Evolutionary conservation across 106 monocot species (phyloP), one percentile per base, ranked within the genome.

Genomic region (Acanthochlamys bracteata): DNA sequence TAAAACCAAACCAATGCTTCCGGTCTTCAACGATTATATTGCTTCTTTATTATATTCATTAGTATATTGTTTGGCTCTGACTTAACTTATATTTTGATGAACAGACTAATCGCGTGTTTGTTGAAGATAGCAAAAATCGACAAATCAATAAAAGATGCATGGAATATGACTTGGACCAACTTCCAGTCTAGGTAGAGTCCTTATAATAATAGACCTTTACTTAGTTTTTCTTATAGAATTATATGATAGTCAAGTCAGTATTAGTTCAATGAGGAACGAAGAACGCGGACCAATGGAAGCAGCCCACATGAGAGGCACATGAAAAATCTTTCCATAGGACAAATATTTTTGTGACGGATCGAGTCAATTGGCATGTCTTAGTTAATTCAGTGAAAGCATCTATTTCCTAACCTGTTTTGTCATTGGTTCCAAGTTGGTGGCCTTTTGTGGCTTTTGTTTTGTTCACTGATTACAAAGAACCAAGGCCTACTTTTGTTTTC

Each of bases 391-490:
- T 39, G 53, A 17, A 20, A 53, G 17, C 53, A 10, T n/a, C 52
- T n/a, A n/a, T n/a, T n/a, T 66, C 39, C 54, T 15, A 41, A 10
- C 33, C 19, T 20, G 7, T 58, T 27, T 55, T 24, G 16, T 57
- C 33, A 73, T 65, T 65, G 72, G 27, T 23, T 51, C 65, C 65
- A 47, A 57, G 57, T 65, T 57, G 64, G 64, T 56, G 53, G 33
- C 25, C 39, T 52, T 45, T 45, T 45, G 13, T 7, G 43, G 17
- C 49, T 49, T 12, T 49, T 1, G 12, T 12, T 1, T 59, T 59
- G 25, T 59, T 59, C 16, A 24, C 12, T 59, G 21, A 59, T 25
- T 59, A 24, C 7, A 17, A 20, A 56, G 56, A 24, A 56, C 56
- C n/a, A 33, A 33, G 1, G 6, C 33, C 33, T 33, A 33, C 33